Evolutionary conservation across 2,329 filamentous ascomycete genomes (phyloP).

Genomic region (Trichoderma hamatum): DNA sequence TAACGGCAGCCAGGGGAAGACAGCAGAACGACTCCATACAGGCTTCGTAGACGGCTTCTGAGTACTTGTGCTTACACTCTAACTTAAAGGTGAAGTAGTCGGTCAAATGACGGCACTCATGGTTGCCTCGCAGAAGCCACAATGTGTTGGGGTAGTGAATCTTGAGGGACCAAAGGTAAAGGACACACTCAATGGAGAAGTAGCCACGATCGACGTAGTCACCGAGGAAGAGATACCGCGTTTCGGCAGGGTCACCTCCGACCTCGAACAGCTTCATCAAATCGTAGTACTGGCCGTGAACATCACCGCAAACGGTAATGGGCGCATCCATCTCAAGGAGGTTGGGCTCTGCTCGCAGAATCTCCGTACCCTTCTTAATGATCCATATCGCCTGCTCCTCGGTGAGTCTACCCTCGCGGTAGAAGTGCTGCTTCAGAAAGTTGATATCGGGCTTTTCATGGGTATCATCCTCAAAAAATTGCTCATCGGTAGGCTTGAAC

Average conservation of each 20-base stretch:
- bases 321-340: conserved; percentile 98
- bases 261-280: conserved; percentile 99
- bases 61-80: conserved; percentile 99
- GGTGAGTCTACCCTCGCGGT: conserved; percentile 92
- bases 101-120: conserved; percentile 97
- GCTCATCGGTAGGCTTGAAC: conserved; percentile 86
- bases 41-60: conserved; percentile 91
- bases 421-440: conserved; percentile 98
- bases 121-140: conserved; percentile 96
- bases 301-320: conserved; percentile 97
- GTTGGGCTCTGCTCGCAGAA: conserved; percentile 89
- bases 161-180: conserved; percentile 97
- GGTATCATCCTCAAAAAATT: conserved; percentile 89
- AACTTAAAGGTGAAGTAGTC: conserved; percentile 99
- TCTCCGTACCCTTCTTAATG: conserved; percentile 81
- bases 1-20: conserved; percentile 89
- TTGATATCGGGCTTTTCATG: conserved; percentile 86
- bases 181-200: conserved; percentile 98
- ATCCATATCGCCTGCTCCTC: conserved; percentile 98
- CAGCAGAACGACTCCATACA: conserved; percentile 99
- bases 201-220: conserved; percentile 99
- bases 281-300: conserved; percentile 99
- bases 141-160: conserved; percentile 98
- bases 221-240: conserved; percentile 92
- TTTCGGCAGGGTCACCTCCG: conserved; percentile 93